A percentile compares a stretch with the other conserved stretches of the same genome.
Conservation (phyloP, 192 early-diverging fungal species). For the Entomortierella beljakovae region DNA sequence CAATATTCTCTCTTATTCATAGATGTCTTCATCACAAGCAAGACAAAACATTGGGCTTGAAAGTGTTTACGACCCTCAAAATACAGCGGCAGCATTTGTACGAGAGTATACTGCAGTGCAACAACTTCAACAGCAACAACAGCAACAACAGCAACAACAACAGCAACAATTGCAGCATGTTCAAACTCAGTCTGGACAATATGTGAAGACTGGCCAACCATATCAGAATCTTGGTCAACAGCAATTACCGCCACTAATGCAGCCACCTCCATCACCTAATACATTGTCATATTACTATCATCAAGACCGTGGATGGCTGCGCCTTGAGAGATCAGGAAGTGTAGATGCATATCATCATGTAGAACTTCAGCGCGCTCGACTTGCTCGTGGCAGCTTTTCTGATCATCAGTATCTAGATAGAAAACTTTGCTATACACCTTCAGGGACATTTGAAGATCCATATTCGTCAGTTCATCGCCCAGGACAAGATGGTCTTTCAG, state of each 20-base stretch:
- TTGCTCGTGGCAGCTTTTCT: constrained; percentile 43
- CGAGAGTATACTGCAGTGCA: constrained; percentile 46
- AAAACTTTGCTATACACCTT: constrained; percentile 14
- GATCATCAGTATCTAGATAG: constrained; percentile 52
- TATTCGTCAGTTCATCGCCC: constrained; percentile 37
- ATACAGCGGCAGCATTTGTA: constrained; percentile 46
- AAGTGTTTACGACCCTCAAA: constrained; percentile 37
- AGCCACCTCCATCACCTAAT: constrained; percentile 66
- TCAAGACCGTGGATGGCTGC: constrained; percentile 56
- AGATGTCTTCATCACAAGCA: constrained; percentile 53
- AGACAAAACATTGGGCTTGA: constrained; percentile 13
- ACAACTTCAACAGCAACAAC: constrained; percentile 35
- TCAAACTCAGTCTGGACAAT: constrained; percentile 27
- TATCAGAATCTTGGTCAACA: constrained; percentile 34
- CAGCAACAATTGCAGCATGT: constrained; percentile 27
- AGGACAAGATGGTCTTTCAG: constrained; percentile 15
- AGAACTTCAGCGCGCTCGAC: constrained; percentile 45
- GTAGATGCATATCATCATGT: constrained; percentile 50
- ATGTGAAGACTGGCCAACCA: constrained; percentile 25
- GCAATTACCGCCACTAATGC: constrained; percentile 61
- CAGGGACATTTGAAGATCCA: constrained; percentile 26
- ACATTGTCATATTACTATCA: constrained; percentile 62
- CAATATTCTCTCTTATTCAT: too few species aligned
- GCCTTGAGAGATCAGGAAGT: constrained; percentile 48
- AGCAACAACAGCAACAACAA: constrained; percentile 22